Percentiles rank a stretch among this genome's conserved stretches.
phyloP scores from a whole-genome alignment of 2,329 filamentous ascomycete species.

The Aspergillus aculeatinus region DNA sequence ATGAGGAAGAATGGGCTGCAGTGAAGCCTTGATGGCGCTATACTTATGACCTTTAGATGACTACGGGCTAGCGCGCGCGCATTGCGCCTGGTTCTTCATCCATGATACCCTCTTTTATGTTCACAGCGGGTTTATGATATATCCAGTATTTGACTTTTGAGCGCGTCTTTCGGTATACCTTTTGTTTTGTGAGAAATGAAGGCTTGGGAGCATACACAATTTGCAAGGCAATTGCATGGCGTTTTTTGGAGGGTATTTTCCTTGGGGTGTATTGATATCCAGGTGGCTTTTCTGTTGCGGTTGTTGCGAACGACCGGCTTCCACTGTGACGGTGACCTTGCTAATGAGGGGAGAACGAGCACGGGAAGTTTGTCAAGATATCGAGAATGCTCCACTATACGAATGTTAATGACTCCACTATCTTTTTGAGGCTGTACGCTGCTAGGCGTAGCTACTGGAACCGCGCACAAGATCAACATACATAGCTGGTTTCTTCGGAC shows the following conservation, averaged over 20 bases:
- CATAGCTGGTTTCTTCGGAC: no score
- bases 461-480: no score
- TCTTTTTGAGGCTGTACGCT: no score
- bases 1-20: slow-evolving; percentile 19
- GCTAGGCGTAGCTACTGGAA: no score
- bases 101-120: slow-evolving; percentile 33
- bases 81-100: slow-evolving; percentile 21
- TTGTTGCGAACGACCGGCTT: no score
- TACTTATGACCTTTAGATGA: slow-evolving; percentile 19
- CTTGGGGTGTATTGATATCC: background rate
- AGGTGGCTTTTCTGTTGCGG: background rate
- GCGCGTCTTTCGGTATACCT: slow-evolving; percentile 6
- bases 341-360: no score
- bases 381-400: no score
- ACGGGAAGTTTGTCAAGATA: no score
- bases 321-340: no score
- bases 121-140: slow-evolving; percentile 3
- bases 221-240: background rate
- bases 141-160: background rate
- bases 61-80: slow-evolving; percentile 19
- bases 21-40: background rate
- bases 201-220: background rate
- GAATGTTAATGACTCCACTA: no score
- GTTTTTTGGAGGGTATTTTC: background rate
- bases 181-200: background rate